Conservation (phyloP, 345 rosid genomes). For the Populus deltoides region DNA sequence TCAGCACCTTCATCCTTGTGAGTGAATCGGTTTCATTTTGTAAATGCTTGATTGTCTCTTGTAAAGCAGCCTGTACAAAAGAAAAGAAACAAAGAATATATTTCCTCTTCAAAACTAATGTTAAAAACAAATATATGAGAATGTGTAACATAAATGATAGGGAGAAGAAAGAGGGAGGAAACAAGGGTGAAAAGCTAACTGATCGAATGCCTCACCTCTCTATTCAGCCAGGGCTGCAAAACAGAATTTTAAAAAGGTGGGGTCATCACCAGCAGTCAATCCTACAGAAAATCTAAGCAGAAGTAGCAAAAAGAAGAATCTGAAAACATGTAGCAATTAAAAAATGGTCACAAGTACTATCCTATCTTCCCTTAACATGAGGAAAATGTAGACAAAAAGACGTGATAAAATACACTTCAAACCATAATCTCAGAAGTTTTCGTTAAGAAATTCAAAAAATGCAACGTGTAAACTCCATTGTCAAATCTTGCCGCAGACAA, state of each 20-base stretch:
- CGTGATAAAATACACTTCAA: not conserved
- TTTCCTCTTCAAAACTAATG: not conserved
- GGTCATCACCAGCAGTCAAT: not conserved
- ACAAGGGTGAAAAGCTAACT: not conserved
- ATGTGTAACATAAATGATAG: not conserved
- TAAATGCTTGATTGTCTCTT: not conserved
- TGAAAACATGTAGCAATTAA: not conserved
- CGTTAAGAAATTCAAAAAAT: not conserved
- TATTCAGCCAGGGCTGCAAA: conserved; percentile 37
- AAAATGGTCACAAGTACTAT: not conserved
- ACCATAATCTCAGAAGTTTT: not conserved
- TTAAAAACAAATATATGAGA: not conserved
- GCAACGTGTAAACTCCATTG: not conserved
- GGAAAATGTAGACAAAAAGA: not conserved
- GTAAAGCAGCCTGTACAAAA: not conserved
- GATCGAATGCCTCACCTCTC: conserved; percentile 34
- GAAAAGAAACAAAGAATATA: not conserved
- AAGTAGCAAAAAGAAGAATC: not conserved
- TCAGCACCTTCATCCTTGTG: not conserved
- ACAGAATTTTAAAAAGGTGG: conserved; percentile 1
- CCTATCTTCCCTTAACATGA: not conserved
- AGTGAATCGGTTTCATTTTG: not conserved
- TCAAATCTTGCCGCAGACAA: not conserved
- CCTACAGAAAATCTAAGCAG: not conserved
- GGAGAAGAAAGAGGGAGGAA: not conserved